Conservation (phyloP, 805 yeast species). For the Kregervanrija fluxuum region DNA sequence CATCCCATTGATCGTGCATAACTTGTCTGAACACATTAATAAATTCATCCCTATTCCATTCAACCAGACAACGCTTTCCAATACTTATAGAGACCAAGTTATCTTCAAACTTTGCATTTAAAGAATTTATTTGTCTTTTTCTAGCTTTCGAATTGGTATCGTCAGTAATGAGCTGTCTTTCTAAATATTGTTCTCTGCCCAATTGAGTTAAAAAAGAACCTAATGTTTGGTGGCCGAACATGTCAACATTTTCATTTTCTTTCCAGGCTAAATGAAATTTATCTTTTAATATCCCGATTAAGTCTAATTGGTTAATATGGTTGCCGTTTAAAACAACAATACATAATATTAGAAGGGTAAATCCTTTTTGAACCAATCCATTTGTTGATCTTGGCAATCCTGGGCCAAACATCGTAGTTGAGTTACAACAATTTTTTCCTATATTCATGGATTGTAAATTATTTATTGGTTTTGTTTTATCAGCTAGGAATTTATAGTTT, state of each 20-base stretch:
- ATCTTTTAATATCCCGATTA: conserved; percentile 15
- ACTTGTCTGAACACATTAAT: conserved; percentile 19
- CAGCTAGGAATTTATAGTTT: conserved; percentile 12
- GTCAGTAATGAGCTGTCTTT: conserved; percentile 3
- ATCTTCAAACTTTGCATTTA: conserved; percentile 15
- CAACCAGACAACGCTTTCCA: conserved; percentile 24
- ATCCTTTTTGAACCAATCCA: conserved; percentile 20
- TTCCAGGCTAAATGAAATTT: conserved; percentile 18
- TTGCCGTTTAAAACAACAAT: conserved; percentile 22
- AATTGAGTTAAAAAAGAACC: conserved; percentile 16
- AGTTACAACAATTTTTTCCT: background rate
- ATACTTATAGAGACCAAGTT: conserved; percentile 19
- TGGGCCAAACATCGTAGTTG: conserved; percentile 9
- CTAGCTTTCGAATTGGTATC: background rate
- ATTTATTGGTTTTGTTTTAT: conserved; percentile 6
- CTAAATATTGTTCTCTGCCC: conserved; percentile 22
- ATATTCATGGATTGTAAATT: conserved; percentile 6
- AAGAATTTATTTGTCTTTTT: conserved; percentile 2
- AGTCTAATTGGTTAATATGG: conserved; percentile 21
- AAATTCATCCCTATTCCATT: conserved; percentile 20
- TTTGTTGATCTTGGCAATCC: conserved; percentile 21
- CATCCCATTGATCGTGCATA: conserved; percentile 23
- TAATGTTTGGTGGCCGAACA: conserved; percentile 16
- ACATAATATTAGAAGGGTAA: conserved; percentile 20
- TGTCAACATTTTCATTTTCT: conserved; percentile 15